Evolutionary conservation across 139 green algal species (phyloP).

Genomic region (Klebsormidium nitens): DNA sequence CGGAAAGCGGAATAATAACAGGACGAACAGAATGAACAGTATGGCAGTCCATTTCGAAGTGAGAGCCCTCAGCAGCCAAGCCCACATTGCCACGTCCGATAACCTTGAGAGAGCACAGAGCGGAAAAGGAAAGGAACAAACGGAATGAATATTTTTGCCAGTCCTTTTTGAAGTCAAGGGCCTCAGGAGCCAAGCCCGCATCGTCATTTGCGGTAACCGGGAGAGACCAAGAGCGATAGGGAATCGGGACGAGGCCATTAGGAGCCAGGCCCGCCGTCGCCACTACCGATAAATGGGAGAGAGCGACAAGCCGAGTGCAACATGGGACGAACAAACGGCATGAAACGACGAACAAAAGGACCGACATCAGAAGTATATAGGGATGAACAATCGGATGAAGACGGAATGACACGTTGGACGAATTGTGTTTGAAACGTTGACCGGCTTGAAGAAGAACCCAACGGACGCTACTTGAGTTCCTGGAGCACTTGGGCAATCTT

Average conservation of each 20-base stretch:
- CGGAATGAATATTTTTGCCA: background rate
- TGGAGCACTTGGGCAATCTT: no score
- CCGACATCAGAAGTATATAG: no score
- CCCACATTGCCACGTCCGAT: conserved; percentile 76
- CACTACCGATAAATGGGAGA: no score
- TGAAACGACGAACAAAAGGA: no score
- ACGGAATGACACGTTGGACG: no score
- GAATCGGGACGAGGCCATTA: background rate
- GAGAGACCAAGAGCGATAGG: background rate
- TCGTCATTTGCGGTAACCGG: background rate
- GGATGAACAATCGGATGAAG: no score
- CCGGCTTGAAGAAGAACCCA: no score
- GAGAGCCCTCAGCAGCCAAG: conserved; percentile 77
- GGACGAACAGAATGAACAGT: background rate
- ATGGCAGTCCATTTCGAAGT: conserved; percentile 65
- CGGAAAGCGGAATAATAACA: background rate
- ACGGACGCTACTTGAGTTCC: no score
- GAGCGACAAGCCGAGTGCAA: no score
- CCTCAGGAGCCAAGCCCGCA: conserved; percentile 69
- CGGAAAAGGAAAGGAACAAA: background rate
- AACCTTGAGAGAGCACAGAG: conserved; percentile 12
- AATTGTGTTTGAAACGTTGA: no score
- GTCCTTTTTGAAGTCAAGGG: conserved; percentile 71
- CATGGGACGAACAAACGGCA: no score
- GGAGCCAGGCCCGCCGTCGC: no score